Percentiles rank a stretch among this genome's conserved stretches.
Conservation (phyloP, 352 stramenopile species). For the Globisporangium cederbergense region DNA sequence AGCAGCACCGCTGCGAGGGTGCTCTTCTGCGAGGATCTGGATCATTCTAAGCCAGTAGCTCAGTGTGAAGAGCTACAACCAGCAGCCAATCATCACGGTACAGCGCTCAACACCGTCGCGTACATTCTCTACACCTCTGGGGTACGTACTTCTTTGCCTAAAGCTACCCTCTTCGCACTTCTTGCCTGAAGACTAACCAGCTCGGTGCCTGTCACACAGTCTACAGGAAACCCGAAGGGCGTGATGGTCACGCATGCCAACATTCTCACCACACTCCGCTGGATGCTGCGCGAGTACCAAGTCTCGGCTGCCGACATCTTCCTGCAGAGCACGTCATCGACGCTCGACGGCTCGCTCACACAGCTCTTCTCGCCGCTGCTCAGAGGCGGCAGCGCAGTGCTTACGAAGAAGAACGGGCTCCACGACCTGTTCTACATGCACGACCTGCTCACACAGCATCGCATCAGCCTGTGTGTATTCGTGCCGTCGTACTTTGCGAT, state of each 20-base stretch:
- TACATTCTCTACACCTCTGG: conserved; percentile 11
- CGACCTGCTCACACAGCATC: conserved; percentile 18
- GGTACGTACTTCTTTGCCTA: not conserved
- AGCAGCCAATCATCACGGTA: not conserved
- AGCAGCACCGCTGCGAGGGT: not conserved
- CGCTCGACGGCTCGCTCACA: conserved; percentile 52
- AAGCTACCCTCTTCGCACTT: not conserved
- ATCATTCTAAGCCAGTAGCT: not conserved
- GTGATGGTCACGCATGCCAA: conserved; percentile 63
- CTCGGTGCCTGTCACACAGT: not conserved
- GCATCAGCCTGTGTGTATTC: conserved; percentile 53
- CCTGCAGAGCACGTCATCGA: conserved; percentile 60
- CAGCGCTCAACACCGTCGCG: not conserved
- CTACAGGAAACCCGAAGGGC: conserved; percentile 41
- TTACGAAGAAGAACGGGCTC: conserved; percentile 6
- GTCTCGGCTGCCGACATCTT: conserved; percentile 48
- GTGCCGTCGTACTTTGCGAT: conserved; percentile 57
- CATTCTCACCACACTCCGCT: conserved; percentile 50
- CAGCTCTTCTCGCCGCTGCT: conserved; percentile 56
- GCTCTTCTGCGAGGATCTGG: not conserved
- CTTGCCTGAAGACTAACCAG: not conserved
- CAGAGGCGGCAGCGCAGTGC: conserved; percentile 22
- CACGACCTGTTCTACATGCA: conserved; percentile 43
- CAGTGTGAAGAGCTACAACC: not conserved
- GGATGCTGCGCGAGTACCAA: conserved; percentile 57